A percentile compares a stretch with the other conserved stretches of the same genome.
These are phyloP conservation scores for Coemansia brasiliensis DNA, from an alignment of 192 early-diverging fungal genomes.

Conservation along the genomic window DNA sequence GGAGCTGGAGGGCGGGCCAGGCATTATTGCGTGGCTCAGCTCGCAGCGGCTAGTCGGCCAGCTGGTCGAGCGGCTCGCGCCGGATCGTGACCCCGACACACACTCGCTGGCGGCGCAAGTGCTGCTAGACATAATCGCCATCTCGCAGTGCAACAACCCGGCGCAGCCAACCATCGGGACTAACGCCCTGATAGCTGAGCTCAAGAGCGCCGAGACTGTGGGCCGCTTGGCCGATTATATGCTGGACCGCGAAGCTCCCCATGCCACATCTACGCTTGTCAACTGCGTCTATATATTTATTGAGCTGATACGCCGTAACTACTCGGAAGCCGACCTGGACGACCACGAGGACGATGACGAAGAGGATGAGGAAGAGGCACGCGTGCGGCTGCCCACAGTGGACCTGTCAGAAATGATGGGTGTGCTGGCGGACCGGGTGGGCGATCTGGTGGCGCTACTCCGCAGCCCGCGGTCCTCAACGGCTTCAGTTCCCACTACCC, in stretches of 20 bases:
- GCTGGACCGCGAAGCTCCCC: slow-evolving; percentile 72
- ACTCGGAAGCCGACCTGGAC: slow-evolving; percentile 47
- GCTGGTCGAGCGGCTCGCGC: slow-evolving; percentile 79
- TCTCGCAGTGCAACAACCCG: slow-evolving; percentile 70
- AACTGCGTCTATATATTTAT: slow-evolving; percentile 97
- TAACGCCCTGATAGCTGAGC: slow-evolving; percentile 64
- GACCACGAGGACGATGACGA: not conserved
- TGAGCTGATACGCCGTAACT: slow-evolving; percentile 96
- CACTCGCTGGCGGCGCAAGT: slow-evolving; percentile 83
- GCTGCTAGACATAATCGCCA: slow-evolving; percentile 79
- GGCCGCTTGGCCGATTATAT: slow-evolving; percentile 81
- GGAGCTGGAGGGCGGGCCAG: slow-evolving; percentile 81
- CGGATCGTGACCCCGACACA: slow-evolving; percentile 74
- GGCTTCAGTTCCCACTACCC: slow-evolving; percentile 69
- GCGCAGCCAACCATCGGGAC: slow-evolving; percentile 65
- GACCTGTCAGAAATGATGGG: slow-evolving; percentile 90
- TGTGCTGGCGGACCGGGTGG: slow-evolving; percentile 75
- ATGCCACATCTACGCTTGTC: slow-evolving; percentile 83
- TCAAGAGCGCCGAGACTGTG: slow-evolving; percentile 79
- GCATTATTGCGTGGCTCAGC: slow-evolving; percentile 91
- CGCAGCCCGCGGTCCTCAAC: slow-evolving; percentile 62
- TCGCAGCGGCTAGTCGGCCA: slow-evolving; percentile 73
- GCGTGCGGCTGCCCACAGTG: slow-evolving; percentile 51
- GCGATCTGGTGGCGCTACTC: slow-evolving; percentile 77
- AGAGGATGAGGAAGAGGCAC: slow-evolving; percentile 13